Evolutionary conservation across 2,329 filamentous ascomycete genomes (phyloP).

Genomic region (Tolypocladium amazonense): DNA sequence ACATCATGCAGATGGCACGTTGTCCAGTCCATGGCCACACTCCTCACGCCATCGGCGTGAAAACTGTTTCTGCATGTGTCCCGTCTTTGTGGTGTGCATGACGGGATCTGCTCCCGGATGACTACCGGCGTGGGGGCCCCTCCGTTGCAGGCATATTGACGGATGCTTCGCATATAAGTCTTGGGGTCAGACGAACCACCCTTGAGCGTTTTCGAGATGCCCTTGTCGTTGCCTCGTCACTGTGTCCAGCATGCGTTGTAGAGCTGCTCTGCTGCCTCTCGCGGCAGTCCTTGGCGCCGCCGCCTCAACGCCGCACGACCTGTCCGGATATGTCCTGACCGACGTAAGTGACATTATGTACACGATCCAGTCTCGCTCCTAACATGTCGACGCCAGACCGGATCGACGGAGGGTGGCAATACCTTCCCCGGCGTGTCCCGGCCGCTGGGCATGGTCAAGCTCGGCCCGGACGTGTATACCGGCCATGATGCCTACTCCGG

Average conservation of each 20-base stretch:
- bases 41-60: not conserved
- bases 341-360: slow-evolving; percentile 14
- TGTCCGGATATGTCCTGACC: slow-evolving; percentile 23
- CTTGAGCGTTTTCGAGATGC: not conserved
- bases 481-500: slow-evolving; percentile 42
- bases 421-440: slow-evolving; percentile 38
- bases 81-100: not conserved
- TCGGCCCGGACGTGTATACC: slow-evolving; percentile 37
- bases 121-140: not conserved
- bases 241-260: not conserved
- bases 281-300: not conserved
- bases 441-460: slow-evolving; percentile 37
- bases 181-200: not conserved
- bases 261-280: not conserved
- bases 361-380: not conserved
- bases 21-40: not conserved
- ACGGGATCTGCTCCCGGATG: not conserved
- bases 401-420: slow-evolving; percentile 33
- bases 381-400: slow-evolving; percentile 21
- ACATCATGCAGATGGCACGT: not conserved
- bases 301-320: slow-evolving; percentile 6
- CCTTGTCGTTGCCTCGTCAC: not conserved
- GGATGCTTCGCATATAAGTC: not conserved
- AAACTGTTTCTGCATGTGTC: not conserved
- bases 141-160: not conserved